Evolutionary conservation across 1,284 basidiomycete species (phyloP).

Genomic region (Austroboletus olivaceoglutinosus): DNA sequence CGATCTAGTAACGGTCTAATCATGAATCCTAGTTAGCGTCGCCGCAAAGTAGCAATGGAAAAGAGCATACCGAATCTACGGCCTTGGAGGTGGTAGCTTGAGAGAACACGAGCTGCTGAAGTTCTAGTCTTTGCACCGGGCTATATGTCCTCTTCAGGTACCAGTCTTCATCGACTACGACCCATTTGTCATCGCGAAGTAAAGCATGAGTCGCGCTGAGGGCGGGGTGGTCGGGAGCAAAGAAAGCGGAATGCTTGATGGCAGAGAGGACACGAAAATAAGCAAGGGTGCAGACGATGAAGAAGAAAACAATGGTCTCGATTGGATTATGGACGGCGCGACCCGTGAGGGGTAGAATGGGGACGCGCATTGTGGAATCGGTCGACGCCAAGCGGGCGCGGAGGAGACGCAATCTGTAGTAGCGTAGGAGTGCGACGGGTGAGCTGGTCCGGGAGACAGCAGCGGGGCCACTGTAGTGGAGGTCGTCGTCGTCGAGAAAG

Average conservation of each 20-base stretch:
- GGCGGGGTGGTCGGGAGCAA: slow-evolving; percentile 49
- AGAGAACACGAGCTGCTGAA: slow-evolving; percentile 65
- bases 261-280: slow-evolving; percentile 91
- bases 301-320: slow-evolving; percentile 87
- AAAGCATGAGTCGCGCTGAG: slow-evolving; percentile 56
- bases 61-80: slow-evolving; percentile 34
- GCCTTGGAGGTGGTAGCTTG: slow-evolving; percentile 39
- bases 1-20: slow-evolving; percentile 18
- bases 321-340: slow-evolving; percentile 68
- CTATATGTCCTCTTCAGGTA: slow-evolving; percentile 33
- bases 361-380: slow-evolving; percentile 44
- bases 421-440: background rate
- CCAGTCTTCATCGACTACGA: slow-evolving; percentile 55
- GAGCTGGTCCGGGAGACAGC: too few relatives aligned
- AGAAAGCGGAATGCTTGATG: slow-evolving; percentile 74
- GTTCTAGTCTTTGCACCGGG: slow-evolving; percentile 45
- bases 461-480: background rate
- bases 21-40: slow-evolving; percentile 4
- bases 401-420: too few relatives aligned
- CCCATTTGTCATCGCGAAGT: slow-evolving; percentile 54
- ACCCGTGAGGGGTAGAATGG: slow-evolving; percentile 59
- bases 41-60: background rate
- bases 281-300: slow-evolving; percentile 82
- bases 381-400: too few relatives aligned
- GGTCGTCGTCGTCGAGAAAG: background rate